These are phyloP conservation scores for Hortiboletus campestris DNA, from an alignment of 768 basidiomycete genomes.

Conservation along the genomic window DNA sequence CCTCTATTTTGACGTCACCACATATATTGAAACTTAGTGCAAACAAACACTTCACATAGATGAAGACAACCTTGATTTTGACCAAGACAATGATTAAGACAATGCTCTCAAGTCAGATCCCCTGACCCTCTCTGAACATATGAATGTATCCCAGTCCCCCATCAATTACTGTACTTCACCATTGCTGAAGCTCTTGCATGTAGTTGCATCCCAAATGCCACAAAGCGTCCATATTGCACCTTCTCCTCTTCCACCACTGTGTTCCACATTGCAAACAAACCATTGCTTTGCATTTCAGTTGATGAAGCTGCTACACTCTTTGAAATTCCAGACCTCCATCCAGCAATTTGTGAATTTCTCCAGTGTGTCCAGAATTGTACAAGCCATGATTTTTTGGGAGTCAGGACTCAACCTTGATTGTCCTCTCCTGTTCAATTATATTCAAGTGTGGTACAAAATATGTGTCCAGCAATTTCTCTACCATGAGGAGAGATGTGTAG, in stretches of 20 bases:
- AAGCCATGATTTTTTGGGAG: background rate
- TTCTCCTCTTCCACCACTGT: too few species aligned
- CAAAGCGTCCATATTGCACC: background rate
- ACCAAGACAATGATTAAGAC: background rate
- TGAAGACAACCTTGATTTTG: background rate
- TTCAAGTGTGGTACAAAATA: conserved; percentile 1
- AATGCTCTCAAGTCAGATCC: background rate
- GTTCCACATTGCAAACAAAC: background rate
- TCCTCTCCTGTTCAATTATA: background rate
- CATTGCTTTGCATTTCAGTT: background rate
- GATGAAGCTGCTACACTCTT: background rate
- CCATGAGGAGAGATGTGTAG: too few species aligned
- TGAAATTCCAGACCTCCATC: background rate
- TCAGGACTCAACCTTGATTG: background rate
- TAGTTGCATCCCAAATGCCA: background rate
- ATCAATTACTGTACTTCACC: background rate
- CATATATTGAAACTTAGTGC: background rate
- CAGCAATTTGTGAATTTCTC: background rate
- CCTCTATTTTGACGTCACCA: background rate
- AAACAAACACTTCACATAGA: background rate
- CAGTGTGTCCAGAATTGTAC: background rate
- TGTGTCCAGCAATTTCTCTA: too few species aligned
- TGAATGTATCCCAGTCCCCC: background rate
- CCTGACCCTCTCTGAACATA: background rate
- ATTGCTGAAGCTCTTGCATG: background rate